Evolutionary conservation across 345 rosid genomes (phyloP).

Genomic region (Melaleuca quinquenervia): DNA sequence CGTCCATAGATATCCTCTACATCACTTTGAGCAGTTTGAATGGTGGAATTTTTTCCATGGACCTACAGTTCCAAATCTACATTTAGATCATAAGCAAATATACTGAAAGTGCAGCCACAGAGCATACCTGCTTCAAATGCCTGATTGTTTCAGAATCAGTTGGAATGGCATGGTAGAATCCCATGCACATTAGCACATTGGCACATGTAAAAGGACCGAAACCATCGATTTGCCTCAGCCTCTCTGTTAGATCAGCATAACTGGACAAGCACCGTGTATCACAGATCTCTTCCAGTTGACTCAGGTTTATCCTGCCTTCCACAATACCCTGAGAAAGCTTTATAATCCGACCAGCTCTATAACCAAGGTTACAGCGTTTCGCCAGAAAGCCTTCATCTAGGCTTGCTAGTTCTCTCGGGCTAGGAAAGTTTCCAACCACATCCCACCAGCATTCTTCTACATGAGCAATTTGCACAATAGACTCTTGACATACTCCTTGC

Average conservation of each 20-base stretch:
- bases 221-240: slow-evolving; percentile 25
- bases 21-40: slow-evolving; percentile 13
- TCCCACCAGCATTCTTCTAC: neutral
- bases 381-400: slow-evolving; percentile 34
- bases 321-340: slow-evolving; percentile 35
- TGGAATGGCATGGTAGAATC: slow-evolving; percentile 41
- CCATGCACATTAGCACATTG: slow-evolving; percentile 47
- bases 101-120: neutral
- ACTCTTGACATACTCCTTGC: neutral
- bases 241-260: slow-evolving; percentile 16
- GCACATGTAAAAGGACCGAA: slow-evolving; percentile 45
- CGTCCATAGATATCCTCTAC: slow-evolving; percentile 19
- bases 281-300: slow-evolving; percentile 21
- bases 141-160: slow-evolving; percentile 43
- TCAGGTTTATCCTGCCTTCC: slow-evolving; percentile 23
- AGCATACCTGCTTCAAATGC: slow-evolving; percentile 32
- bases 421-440: slow-evolving; percentile 27
- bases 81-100: neutral
- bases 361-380: slow-evolving; percentile 34
- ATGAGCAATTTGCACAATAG: neutral
- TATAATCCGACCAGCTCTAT: slow-evolving; percentile 33
- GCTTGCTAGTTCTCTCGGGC: slow-evolving; percentile 30
- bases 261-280: slow-evolving; percentile 5
- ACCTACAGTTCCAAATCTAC: slow-evolving; percentile 15
- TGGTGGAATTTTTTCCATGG: slow-evolving; percentile 17